A percentile compares a stretch with the other conserved stretches of the same genome.
These are phyloP conservation scores for Annona squamosa DNA, from an alignment of 164 flowering plant species.

Conservation along the genomic window DNA sequence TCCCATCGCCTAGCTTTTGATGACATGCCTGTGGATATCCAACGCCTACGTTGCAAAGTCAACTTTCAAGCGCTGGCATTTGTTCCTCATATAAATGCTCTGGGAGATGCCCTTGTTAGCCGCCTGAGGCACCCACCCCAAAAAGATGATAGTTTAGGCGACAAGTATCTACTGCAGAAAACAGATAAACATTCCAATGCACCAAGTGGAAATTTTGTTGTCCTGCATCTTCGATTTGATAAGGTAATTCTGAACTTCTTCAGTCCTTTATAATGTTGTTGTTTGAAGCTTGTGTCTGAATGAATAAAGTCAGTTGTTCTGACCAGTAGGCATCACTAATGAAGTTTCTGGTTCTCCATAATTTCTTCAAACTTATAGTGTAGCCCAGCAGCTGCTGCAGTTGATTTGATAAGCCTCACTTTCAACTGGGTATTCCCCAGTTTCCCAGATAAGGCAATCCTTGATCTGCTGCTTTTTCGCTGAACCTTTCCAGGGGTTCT, in stretches of 20 bases:
- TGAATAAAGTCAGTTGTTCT: not conserved
- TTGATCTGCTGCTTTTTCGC: not conserved
- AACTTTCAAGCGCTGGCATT: conserved; percentile 80
- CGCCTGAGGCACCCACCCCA: conserved; percentile 56
- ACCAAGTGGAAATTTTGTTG: conserved; percentile 61
- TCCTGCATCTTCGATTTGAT: conserved; percentile 93
- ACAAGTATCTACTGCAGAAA: conserved; percentile 28
- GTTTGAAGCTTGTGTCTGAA: not conserved
- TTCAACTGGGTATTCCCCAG: not conserved
- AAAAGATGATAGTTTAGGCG: conserved; percentile 9
- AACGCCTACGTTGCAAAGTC: conserved; percentile 87
- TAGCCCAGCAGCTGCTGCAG: not conserved
- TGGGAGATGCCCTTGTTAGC: conserved; percentile 77
- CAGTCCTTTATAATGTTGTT: not conserved
- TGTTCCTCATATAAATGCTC: conserved; percentile 73
- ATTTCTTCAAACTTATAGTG: not conserved
- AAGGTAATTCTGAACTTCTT: conserved; percentile 41
- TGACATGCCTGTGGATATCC: conserved; percentile 73
- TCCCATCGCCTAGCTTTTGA: conserved; percentile 96
- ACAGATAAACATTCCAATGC: conserved; percentile 26
- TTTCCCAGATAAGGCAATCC: not conserved
- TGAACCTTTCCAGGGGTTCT: not conserved
- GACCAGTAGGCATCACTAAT: not conserved
- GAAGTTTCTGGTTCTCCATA: not conserved
- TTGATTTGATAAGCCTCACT: not conserved